phyloP scores from a whole-genome alignment of 2,329 filamentous ascomycete species.

The Tetracladium maxilliforme region DNA sequence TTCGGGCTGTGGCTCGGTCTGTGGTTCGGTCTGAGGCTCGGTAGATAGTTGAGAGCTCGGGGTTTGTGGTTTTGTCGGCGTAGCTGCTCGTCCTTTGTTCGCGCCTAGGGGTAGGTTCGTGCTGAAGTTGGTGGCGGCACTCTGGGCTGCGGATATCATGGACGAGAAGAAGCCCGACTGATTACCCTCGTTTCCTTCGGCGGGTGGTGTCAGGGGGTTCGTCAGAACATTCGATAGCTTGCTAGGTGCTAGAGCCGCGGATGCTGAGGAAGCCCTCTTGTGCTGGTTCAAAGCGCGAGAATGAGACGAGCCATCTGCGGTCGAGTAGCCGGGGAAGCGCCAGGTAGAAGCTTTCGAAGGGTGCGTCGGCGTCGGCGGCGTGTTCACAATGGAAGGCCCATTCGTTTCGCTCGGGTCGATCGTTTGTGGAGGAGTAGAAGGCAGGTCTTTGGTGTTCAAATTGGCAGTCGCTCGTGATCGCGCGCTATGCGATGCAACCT shows the following conservation, averaged over 20 bases:
- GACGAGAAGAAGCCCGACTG: slow-evolving; percentile 79
- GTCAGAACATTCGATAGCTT: slow-evolving; percentile 69
- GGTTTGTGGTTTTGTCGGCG: no score
- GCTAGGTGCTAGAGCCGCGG: slow-evolving; percentile 45
- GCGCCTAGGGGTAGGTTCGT: no score
- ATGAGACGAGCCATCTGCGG: neutral
- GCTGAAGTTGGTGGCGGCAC: slow-evolving; percentile 64
- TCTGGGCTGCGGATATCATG: slow-evolving; percentile 85
- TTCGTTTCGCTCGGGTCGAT: slow-evolving; percentile 10
- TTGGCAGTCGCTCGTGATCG: no score
- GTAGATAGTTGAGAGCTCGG: no score
- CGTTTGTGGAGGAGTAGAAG: slow-evolving; percentile 5
- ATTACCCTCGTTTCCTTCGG: slow-evolving; percentile 49
- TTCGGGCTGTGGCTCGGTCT: neutral
- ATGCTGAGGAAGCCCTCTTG: slow-evolving; percentile 42
- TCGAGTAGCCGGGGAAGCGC: slow-evolving; percentile 4
- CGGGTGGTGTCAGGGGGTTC: slow-evolving; percentile 60
- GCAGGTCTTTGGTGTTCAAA: no score
- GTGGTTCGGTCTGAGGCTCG: neutral
- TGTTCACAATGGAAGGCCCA: slow-evolving; percentile 45
- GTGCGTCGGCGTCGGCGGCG: slow-evolving; percentile 49
- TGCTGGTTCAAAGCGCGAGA: neutral
- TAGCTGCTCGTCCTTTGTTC: slow-evolving; percentile 4
- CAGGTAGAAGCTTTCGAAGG: slow-evolving; percentile 29
- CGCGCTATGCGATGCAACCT: no score